A percentile compares a stretch with the other conserved stretches of the same genome.
These are phyloP conservation scores for Cladophialophora yegresii DNA, from an alignment of 2,329 filamentous ascomycete genomes.

Conservation along the genomic window DNA sequence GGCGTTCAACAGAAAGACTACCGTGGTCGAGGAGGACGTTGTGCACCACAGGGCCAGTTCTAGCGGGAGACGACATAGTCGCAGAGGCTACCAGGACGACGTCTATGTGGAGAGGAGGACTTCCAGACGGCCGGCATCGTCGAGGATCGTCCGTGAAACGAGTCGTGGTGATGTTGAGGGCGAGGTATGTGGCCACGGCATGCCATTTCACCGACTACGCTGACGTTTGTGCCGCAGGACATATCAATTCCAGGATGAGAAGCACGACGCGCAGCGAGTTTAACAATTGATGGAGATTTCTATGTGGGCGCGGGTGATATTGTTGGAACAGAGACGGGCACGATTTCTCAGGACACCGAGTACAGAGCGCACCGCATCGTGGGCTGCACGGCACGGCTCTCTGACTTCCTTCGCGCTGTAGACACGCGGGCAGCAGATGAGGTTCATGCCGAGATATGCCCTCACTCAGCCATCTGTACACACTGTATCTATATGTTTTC, in stretches of 20 bases:
- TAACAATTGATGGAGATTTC: not conserved
- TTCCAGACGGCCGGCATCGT: not conserved
- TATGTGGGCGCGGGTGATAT: not conserved
- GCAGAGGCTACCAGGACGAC: constrained; percentile 3
- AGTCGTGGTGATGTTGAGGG: not conserved
- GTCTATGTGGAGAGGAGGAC: not conserved
- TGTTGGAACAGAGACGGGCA: not conserved
- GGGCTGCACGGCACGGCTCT: not conserved
- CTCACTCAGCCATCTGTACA: too few relatives aligned
- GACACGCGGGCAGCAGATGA: not conserved
- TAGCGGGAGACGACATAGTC: not conserved
- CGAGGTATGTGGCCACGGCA: not conserved
- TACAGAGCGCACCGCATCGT: not conserved
- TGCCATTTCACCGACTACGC: not conserved
- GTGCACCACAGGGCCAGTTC: constrained; percentile 4
- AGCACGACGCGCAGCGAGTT: not conserved
- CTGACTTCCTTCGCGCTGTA: not conserved
- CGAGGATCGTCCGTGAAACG: not conserved
- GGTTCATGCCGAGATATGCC: not conserved
- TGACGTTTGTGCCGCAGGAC: not conserved
- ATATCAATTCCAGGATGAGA: constrained; percentile 4
- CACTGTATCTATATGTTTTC: not conserved
- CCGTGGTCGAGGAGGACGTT: constrained; percentile 7
- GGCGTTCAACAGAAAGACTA: not conserved
- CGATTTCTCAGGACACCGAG: not conserved